phyloP scores from a whole-genome alignment of 2,329 filamentous ascomycete genomes.

The Venturia oleaginea region DNA sequence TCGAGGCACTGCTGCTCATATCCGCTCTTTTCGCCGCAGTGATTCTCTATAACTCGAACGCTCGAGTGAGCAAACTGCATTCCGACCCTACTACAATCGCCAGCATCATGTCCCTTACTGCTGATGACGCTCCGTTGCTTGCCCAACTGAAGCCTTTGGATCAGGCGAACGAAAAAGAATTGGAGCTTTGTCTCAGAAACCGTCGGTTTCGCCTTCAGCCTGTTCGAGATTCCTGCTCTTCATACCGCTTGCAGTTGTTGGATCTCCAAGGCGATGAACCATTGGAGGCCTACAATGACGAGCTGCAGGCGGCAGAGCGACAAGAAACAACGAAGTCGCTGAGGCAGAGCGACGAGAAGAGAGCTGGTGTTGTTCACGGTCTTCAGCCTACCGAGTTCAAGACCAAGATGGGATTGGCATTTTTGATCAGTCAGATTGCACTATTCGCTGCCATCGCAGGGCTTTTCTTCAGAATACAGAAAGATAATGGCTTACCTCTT shows the following conservation, averaged over 20 bases:
- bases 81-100: conserved; percentile 30
- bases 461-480: conserved; percentile 17
- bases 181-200: conserved; percentile 6
- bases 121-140: conserved; percentile 21
- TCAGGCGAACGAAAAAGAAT: conserved; percentile 18
- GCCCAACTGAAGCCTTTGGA: conserved; percentile 21
- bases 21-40: conserved; percentile 20
- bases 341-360: background rate
- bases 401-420: conserved; percentile 15
- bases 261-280: background rate
- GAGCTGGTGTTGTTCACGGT: conserved; percentile 18
- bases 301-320: background rate
- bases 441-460: conserved; percentile 14
- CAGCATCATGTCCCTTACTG: conserved; percentile 26
- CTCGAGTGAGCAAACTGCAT: conserved; percentile 18
- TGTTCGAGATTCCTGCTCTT: background rate
- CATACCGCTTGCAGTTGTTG: background rate
- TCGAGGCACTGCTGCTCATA: conserved; percentile 25
- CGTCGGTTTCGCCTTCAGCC: background rate
- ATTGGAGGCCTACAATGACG: background rate
- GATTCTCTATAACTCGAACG: conserved; percentile 21
- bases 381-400: conserved; percentile 21
- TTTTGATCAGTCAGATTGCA: conserved; percentile 18
- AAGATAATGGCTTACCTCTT: conserved; percentile 22
- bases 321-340: background rate